These are phyloP conservation scores for Asterochloris sp. DNA, from an alignment of 139 green algal species.

Conservation along the genomic window DNA sequence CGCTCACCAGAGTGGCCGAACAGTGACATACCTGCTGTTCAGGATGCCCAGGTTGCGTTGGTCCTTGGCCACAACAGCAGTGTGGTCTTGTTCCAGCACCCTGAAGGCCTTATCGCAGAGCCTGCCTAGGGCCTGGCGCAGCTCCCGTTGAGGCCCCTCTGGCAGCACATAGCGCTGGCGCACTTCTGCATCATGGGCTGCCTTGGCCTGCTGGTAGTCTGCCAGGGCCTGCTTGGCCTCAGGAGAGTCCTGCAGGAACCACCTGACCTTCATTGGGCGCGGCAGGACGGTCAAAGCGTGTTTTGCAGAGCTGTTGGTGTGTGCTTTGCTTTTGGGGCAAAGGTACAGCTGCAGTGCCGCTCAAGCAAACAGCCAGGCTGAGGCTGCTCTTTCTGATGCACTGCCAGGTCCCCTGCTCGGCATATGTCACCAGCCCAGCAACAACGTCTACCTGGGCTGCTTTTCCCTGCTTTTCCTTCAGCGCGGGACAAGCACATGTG, in stretches of 20 bases:
- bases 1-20: background rate
- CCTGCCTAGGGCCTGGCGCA: conserved; percentile 20
- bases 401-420: too few relatives aligned
- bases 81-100: conserved; percentile 56
- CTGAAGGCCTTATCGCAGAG: conserved; percentile 42
- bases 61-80: conserved; percentile 51
- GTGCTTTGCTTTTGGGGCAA: too few relatives aligned
- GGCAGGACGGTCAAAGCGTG: too few relatives aligned
- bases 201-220: conserved; percentile 27
- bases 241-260: background rate
- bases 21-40: conserved; percentile 23
- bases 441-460: too few relatives aligned
- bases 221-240: conserved; percentile 21
- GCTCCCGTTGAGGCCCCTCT: conserved; percentile 3
- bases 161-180: conserved; percentile 22
- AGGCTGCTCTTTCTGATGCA: too few relatives aligned
- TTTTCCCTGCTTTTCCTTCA: too few relatives aligned
- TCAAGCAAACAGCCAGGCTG: too few relatives aligned
- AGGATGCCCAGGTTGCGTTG: conserved; percentile 42
- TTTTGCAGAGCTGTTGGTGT: too few relatives aligned
- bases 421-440: too few relatives aligned
- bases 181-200: conserved; percentile 27
- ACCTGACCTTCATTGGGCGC: too few relatives aligned
- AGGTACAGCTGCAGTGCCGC: too few relatives aligned
- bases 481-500: too few relatives aligned